These are phyloP conservation scores for Crithidia mellificae DNA, from an alignment of 208 protist species.

Conservation along the genomic window DNA sequence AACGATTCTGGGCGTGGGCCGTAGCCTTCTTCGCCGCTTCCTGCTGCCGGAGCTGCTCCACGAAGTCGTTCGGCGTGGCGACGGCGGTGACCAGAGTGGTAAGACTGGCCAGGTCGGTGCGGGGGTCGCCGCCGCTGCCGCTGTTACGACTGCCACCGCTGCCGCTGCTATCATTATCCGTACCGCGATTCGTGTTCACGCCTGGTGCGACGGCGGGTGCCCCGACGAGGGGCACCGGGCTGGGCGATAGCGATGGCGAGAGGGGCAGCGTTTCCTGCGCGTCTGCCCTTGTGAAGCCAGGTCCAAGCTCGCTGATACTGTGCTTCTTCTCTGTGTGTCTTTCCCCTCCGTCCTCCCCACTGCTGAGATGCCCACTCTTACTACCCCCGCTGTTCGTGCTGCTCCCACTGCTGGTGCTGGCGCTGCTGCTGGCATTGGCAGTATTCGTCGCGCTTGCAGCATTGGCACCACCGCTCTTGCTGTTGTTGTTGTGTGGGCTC, in stretches of 20 bases:
- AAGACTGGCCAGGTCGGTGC: constrained; percentile 20
- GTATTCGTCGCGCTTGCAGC: too few species aligned
- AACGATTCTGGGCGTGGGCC: constrained; percentile 26
- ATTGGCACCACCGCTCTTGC: too few species aligned
- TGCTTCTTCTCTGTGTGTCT: constrained; percentile 16
- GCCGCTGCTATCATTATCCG: too few species aligned
- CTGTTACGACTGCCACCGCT: too few species aligned
- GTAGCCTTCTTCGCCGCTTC: constrained; percentile 13
- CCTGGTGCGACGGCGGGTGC: constrained; percentile 12
- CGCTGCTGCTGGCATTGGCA: neutral
- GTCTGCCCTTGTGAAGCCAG: constrained; percentile 8
- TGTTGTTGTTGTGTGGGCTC: too few species aligned
- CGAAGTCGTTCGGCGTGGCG: constrained; percentile 23
- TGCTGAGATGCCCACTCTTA: too few species aligned
- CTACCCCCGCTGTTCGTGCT: neutral
- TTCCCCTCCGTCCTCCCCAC: neutral
- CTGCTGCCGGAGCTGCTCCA: constrained; percentile 28
- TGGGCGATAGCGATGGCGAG: constrained; percentile 8
- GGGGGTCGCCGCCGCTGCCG: neutral
- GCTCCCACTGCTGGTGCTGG: neutral
- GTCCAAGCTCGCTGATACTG: constrained; percentile 15
- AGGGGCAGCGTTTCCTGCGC: constrained; percentile 17
- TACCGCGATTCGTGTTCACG: too few species aligned
- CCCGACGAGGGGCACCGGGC: constrained; percentile 6
- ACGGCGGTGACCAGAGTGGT: constrained; percentile 22